Conservation (phyloP, 768 basidiomycete genomes). For the Lactarius psammicola region DNA sequence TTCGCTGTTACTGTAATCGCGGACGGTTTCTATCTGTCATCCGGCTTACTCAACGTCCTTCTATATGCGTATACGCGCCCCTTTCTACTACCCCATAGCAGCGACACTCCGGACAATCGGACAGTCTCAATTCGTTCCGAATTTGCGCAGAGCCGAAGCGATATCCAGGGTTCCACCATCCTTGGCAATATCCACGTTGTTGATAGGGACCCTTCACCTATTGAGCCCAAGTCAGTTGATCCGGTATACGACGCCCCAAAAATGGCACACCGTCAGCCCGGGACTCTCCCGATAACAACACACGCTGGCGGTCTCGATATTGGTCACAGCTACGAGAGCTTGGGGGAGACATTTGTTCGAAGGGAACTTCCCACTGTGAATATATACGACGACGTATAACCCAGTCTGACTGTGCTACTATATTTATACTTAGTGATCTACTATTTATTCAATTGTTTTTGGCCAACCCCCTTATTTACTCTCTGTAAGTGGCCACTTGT, state of each 20-base stretch:
- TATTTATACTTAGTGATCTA: too few species aligned
- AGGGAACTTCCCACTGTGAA: not conserved
- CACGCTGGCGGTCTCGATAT: too few species aligned
- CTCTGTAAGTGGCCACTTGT: too few species aligned
- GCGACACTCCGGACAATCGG: not conserved
- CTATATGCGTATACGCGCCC: constrained; percentile 43
- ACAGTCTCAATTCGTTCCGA: not conserved
- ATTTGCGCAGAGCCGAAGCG: not conserved
- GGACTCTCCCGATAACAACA: not conserved
- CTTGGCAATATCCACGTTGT: not conserved
- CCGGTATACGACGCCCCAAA: not conserved
- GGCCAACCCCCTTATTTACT: too few species aligned
- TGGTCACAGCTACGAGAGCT: not conserved
- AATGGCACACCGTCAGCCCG: not conserved
- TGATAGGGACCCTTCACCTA: not conserved
- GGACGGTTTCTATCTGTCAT: constrained; percentile 43
- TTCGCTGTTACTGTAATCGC: constrained; percentile 41
- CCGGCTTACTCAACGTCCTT: constrained; percentile 46
- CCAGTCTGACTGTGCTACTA: not conserved
- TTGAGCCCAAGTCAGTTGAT: not conserved
- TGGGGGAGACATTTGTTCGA: not conserved
- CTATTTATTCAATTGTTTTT: not conserved
- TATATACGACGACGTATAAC: constrained; percentile 3
- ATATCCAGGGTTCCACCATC: not conserved
- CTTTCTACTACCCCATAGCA: constrained; percentile 37